Percentiles rank a stretch among this genome's conserved stretches.
These are phyloP conservation scores for Monosporascus ibericus DNA, from an alignment of 2,329 filamentous ascomycete species.

Conservation along the genomic window DNA sequence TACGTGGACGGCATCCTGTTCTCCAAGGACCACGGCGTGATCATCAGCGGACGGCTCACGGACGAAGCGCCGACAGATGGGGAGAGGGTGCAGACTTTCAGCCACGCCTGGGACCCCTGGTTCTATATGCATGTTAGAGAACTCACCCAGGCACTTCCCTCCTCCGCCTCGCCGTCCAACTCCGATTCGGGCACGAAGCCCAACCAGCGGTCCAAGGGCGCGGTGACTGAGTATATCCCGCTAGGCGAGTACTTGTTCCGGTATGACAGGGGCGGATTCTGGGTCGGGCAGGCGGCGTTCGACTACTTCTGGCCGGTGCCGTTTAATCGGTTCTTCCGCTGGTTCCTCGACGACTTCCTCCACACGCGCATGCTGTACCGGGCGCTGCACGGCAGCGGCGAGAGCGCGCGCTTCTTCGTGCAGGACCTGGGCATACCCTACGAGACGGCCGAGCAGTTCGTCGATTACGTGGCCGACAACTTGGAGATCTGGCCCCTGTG, in stretches of 20 bases:
- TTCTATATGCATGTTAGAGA: constrained; percentile 66
- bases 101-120: constrained; percentile 62
- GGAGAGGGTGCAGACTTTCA: constrained; percentile 30
- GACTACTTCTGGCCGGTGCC: constrained; percentile 60
- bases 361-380: constrained; percentile 71
- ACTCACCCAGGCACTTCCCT: constrained; percentile 26
- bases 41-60: constrained; percentile 58
- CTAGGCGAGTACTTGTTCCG: constrained; percentile 70
- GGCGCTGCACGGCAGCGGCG: constrained; percentile 61
- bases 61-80: constrained; percentile 38
- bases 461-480: constrained; percentile 46
- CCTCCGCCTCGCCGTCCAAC: constrained; percentile 14
- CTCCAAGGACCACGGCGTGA: constrained; percentile 53
- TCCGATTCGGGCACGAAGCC: neutral
- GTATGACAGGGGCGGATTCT: constrained; percentile 71
- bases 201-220: constrained; percentile 3
- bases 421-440: constrained; percentile 61
- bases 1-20: constrained; percentile 72
- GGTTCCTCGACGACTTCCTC: constrained; percentile 65
- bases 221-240: constrained; percentile 52
- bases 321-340: constrained; percentile 59
- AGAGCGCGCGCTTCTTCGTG: constrained; percentile 59
- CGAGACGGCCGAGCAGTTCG: constrained; percentile 42
- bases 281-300: constrained; percentile 62
- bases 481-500: constrained; percentile 55